These are phyloP conservation scores for Cercophora scortea DNA, from an alignment of 495 filamentous ascomycete species.

Conservation along the genomic window DNA sequence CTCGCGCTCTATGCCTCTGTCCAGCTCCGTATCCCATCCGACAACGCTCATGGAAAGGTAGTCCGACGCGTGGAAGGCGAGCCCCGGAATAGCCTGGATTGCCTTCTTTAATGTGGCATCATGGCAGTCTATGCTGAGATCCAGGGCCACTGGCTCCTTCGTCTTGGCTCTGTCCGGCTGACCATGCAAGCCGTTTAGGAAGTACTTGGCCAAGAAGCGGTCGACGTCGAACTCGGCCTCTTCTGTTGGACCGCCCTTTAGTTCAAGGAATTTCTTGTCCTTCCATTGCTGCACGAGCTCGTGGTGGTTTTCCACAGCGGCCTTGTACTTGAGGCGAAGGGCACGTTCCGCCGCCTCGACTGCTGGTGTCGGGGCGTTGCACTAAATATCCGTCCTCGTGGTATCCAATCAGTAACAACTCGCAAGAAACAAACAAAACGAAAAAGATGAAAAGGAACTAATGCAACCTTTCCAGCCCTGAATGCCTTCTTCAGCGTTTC, in stretches of 20 bases:
- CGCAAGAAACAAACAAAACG: too few species aligned
- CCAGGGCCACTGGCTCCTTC: not conserved
- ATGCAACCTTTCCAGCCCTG: not conserved
- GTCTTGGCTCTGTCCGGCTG: slow-evolving; percentile 2
- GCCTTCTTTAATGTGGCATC: not conserved
- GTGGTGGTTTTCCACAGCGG: not conserved
- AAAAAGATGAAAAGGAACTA: too few species aligned
- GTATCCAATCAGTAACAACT: too few species aligned
- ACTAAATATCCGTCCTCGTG: not conserved
- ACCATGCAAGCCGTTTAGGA: slow-evolving; percentile 9
- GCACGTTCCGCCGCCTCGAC: not conserved
- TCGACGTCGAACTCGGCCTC: slow-evolving; percentile 5
- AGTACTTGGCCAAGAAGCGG: slow-evolving; percentile 17
- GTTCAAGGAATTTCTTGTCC: not conserved
- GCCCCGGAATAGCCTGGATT: not conserved
- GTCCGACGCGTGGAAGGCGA: not conserved
- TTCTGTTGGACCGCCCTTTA: not conserved
- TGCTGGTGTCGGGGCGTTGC: not conserved
- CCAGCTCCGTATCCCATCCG: slow-evolving; percentile 7
- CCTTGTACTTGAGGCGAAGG: not conserved
- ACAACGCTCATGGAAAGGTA: not conserved
- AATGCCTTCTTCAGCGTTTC: not conserved
- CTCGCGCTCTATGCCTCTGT: slow-evolving; percentile 1
- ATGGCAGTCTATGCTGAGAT: not conserved
- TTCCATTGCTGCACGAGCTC: not conserved